phyloP scores from a whole-genome alignment of 73 alveolate species.

The Paramecium sexaurelia region DNA sequence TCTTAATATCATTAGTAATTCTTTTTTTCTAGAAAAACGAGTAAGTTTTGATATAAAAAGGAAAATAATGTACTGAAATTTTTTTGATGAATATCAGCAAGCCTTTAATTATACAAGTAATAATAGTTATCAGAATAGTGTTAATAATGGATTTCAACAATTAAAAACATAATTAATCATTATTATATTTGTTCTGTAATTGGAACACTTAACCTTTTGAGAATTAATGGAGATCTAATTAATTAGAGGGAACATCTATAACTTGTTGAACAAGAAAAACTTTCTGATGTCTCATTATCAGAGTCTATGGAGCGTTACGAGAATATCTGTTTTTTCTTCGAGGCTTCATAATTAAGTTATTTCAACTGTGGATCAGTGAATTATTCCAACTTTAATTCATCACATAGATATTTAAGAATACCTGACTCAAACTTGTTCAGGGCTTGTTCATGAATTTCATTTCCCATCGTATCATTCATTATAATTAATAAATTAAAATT shows the following conservation, averaged over 20 bases:
- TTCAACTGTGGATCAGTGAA: slow-evolving; percentile 38
- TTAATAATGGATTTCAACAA: not conserved
- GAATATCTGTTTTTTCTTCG: not conserved
- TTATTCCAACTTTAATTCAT: not conserved
- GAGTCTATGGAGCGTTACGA: slow-evolving; percentile 41
- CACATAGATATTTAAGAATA: slow-evolving; percentile 14
- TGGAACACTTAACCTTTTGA: slow-evolving; percentile 37
- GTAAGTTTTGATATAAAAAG: not conserved
- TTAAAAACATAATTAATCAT: not conserved
- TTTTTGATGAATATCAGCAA: not conserved
- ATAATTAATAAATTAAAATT: not conserved
- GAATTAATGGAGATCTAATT: not conserved
- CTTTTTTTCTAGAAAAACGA: not conserved
- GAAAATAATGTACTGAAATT: not conserved
- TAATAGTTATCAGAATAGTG: not conserved
- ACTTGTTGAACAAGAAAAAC: not conserved
- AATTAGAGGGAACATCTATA: not conserved
- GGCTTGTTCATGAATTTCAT: not conserved
- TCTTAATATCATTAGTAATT: not conserved
- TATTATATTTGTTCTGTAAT: not conserved
- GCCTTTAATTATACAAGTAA: not conserved
- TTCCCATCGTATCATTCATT: slow-evolving; percentile 31
- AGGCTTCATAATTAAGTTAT: not conserved
- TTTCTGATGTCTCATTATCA: not conserved
- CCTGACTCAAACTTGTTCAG: not conserved